phyloP scores from a whole-genome alignment of 148 eudicot species.

The Rhododendron williamsianum region DNA sequence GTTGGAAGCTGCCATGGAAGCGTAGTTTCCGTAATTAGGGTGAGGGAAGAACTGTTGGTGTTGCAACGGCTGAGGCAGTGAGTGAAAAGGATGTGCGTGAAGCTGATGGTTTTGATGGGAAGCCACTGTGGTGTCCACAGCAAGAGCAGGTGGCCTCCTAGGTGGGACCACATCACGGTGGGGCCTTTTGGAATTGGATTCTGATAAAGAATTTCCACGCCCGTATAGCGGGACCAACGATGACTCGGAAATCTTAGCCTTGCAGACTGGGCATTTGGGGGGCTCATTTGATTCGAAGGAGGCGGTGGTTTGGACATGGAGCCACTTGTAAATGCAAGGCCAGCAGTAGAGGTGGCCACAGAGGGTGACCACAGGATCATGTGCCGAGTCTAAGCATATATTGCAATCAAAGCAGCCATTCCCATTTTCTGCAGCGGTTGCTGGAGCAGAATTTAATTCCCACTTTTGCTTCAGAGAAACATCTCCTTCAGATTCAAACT shows the following conservation, averaged over 20 bases:
- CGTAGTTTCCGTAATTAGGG: slow-evolving; percentile 23
- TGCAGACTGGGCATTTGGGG: slow-evolving; percentile 79
- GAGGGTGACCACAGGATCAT: slow-evolving; percentile 82
- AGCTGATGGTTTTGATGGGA: slow-evolving; percentile 21
- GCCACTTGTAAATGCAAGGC: slow-evolving; percentile 90
- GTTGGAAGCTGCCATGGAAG: slow-evolving; percentile 28
- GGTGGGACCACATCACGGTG: slow-evolving; percentile 37
- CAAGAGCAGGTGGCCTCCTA: slow-evolving; percentile 48
- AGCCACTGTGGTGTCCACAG: slow-evolving; percentile 17
- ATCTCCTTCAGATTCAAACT: slow-evolving; percentile 29
- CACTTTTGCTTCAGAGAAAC: slow-evolving; percentile 21
- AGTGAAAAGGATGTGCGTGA: slow-evolving; percentile 16
- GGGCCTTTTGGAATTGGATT: slow-evolving; percentile 28
- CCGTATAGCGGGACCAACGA: slow-evolving; percentile 72
- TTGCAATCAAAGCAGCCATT: slow-evolving; percentile 65
- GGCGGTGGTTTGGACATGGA: slow-evolving; percentile 48
- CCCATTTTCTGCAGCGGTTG: slow-evolving; percentile 26
- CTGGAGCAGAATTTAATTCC: slow-evolving; percentile 24
- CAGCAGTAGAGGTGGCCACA: slow-evolving; percentile 93
- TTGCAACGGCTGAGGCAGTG: slow-evolving; percentile 21
- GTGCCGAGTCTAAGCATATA: slow-evolving; percentile 81
- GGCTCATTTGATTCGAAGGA: slow-evolving; percentile 28
- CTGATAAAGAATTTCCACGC: slow-evolving; percentile 40
- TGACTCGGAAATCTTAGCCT: slow-evolving; percentile 53
- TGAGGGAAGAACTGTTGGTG: slow-evolving; percentile 30